Conservation (phyloP, 1,284 basidiomycete species). For the Retiboletus fuscus region DNA sequence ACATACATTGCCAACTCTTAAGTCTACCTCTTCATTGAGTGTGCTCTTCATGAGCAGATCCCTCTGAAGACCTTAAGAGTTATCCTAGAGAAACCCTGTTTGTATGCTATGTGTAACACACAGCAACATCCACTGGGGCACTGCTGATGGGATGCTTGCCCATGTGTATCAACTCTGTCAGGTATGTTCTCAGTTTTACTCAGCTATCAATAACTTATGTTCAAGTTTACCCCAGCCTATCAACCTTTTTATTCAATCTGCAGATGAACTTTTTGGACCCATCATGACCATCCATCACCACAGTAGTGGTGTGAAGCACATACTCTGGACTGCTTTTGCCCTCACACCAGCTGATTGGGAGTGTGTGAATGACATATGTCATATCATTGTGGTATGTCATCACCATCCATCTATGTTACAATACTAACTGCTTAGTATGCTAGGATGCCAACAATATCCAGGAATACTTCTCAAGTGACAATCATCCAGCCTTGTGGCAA, state of each 20-base stretch:
- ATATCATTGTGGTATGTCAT: not conserved
- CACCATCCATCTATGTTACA: not conserved
- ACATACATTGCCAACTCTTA: no score
- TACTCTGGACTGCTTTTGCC: not conserved
- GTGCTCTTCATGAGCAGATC: no score
- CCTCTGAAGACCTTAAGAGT: no score
- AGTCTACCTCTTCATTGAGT: no score
- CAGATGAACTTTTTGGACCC: not conserved
- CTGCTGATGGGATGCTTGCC: not conserved
- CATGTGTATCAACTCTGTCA: not conserved
- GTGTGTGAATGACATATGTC: not conserved
- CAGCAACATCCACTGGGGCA: slow-evolving; percentile 1
- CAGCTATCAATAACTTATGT: not conserved
- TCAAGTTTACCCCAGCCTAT: not conserved
- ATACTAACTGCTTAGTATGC: slow-evolving; percentile 3
- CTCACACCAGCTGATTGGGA: not conserved
- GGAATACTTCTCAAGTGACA: not conserved
- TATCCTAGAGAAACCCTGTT: no score
- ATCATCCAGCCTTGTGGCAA: slow-evolving; percentile 2
- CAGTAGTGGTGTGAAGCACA: not conserved
- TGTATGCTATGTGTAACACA: no score
- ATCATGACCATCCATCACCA: not conserved
- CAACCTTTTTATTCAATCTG: slow-evolving; percentile 6
- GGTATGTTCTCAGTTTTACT: not conserved
- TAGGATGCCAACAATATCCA: slow-evolving; percentile 2